Base-by-base conservation (phyloP, 768 basidiomycete genomes). In the Lactifluus piperatus region DNA sequence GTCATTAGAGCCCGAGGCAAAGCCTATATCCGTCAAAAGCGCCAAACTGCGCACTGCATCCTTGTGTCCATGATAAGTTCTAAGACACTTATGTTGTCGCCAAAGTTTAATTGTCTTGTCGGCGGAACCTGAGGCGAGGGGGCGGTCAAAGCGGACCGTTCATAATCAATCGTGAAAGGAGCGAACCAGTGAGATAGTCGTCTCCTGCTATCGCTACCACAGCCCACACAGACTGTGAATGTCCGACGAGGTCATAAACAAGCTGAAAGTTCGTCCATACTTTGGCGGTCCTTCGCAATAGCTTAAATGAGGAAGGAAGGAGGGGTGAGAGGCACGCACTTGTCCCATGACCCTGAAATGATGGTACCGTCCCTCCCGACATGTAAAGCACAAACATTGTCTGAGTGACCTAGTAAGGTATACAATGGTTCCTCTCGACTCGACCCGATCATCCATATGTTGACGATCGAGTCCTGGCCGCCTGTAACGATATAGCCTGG, bases 271-370 rank as follows among this genome's bases (percentile, higher is more conserved):
- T 77, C 71, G 83, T 84, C 93, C 94, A 97, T 2, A 99, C 87
- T 73, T 92, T 91, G 36, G 93, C 95, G 1, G 95, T 92, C 69
- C 94, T 97, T 67, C 30, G 58, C 52, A 41, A 49, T 6, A 26
- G 29, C 13, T 48, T 20, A 34, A 36, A 52, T 29, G 50, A 50
- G 51, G 30, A 45, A 48, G 2, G 36, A 39, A 50, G 51, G 52
- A 34, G 30, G n/a, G 26, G 34, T 16, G 11, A 27, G 24, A 32
- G 51, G 44, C 11, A 73, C 82, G 72, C 67, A 95, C 95, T 81
- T 88, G 74, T 98, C 97, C 97, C 97, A 99, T 44, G 92, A 95
- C 20, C 97, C 97, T 8, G 91, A 94, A 57, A 97, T 83, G 60
- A 98, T 85, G 51, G 81, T 77, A 16, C 91, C 91, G 49, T 79